Evolutionary conservation across 768 basidiomycete genomes (phyloP).

Genomic region (Boletus tomentosulus): DNA sequence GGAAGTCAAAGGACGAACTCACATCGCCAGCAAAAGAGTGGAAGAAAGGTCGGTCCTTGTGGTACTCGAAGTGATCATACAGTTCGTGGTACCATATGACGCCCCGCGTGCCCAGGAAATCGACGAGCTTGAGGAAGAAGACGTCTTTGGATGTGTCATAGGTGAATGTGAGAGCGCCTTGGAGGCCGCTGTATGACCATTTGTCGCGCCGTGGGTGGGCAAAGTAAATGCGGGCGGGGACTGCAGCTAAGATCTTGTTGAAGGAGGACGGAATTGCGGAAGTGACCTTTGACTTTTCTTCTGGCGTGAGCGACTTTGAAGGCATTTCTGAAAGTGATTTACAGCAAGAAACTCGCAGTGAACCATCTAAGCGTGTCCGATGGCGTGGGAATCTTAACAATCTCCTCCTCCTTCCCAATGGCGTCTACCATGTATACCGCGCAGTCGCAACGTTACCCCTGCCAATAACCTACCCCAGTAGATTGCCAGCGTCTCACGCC

Average conservation of each 20-base stretch:
- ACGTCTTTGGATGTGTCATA: constrained; percentile 54
- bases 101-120: constrained; percentile 77
- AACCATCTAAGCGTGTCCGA: not conserved
- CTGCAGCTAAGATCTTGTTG: constrained; percentile 80
- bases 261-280: constrained; percentile 47
- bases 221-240: constrained; percentile 85
- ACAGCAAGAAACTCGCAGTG: not conserved
- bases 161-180: constrained; percentile 79
- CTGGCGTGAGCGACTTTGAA: constrained; percentile 59
- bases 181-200: constrained; percentile 86
- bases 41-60: constrained; percentile 84
- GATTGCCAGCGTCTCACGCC: no score
- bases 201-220: constrained; percentile 70
- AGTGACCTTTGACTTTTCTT: constrained; percentile 79
- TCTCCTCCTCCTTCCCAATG: no score
- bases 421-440: no score
- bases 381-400: not conserved
- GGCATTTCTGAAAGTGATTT: constrained; percentile 51
- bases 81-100: constrained; percentile 93
- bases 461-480: no score
- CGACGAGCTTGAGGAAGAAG: constrained; percentile 74
- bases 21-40: constrained; percentile 93
- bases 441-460: no score
- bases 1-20: constrained; percentile 34
- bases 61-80: constrained; percentile 76